Percentiles rank a stretch among this genome's conserved stretches.
Conservation (phyloP, 1,284 basidiomycete species). For the Amylostereum areolatum region DNA sequence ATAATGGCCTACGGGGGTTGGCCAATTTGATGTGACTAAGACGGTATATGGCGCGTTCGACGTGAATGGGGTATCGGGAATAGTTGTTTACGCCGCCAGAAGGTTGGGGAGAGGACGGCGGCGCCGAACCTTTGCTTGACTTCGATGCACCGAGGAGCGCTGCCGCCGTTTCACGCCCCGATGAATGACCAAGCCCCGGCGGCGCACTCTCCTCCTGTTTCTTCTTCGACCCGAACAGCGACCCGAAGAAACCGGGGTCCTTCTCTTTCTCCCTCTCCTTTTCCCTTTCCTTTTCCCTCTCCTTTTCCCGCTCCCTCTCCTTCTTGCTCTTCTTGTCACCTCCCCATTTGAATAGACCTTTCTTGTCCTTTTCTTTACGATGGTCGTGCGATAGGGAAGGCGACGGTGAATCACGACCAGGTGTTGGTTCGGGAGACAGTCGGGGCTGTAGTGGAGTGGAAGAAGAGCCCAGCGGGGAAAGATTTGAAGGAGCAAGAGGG, state of each 20-base stretch:
- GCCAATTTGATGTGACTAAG: conserved; percentile 98
- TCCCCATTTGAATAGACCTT: conserved; percentile 72
- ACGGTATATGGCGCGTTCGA: conserved; percentile 96
- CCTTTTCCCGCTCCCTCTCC: conserved; percentile 22
- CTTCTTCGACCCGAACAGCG: conserved; percentile 81
- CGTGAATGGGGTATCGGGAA: conserved; percentile 93
- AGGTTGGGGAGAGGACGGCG: conserved; percentile 59
- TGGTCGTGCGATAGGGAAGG: conserved; percentile 26
- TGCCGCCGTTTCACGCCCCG: conserved; percentile 76
- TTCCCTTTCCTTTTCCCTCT: conserved; percentile 46
- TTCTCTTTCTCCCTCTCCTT: conserved; percentile 68
- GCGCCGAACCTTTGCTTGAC: conserved; percentile 60
- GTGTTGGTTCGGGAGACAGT: conserved; percentile 8
- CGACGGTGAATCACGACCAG: conserved; percentile 16
- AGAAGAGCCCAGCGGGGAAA: conserved; percentile 17
- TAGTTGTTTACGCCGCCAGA: conserved; percentile 46
- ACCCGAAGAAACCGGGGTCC: conserved; percentile 80
- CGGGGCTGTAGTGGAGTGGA: conserved; percentile 14
- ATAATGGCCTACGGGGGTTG: conserved; percentile 91
- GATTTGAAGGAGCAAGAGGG: conserved; percentile 15
- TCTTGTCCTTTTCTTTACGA: conserved; percentile 77
- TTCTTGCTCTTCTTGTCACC: conserved; percentile 56
- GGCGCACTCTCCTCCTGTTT: conserved; percentile 62
- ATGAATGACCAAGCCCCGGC: conserved; percentile 40
- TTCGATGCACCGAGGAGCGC: conserved; percentile 80